Evolutionary conservation across 176 grass and related monocot genomes (phyloP).

Genomic region (Oryza australiensis): DNA sequence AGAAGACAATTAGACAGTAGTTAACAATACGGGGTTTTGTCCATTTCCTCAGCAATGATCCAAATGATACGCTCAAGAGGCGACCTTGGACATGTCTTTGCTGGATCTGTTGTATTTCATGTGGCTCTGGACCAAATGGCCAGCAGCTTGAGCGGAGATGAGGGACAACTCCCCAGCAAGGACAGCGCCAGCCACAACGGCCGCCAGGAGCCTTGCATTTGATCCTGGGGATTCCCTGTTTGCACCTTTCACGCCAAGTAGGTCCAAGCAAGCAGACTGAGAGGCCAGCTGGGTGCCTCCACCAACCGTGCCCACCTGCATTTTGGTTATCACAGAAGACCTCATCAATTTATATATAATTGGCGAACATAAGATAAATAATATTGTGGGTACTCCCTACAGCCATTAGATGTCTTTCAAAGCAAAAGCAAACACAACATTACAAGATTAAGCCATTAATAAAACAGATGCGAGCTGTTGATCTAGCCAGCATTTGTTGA

Average conservation of each 20-base stretch:
- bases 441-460: conserved; percentile 35
- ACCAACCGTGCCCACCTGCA: conserved; percentile 91
- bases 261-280: conserved; percentile 86
- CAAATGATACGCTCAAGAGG: conserved; percentile 41
- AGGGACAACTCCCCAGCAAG: conserved; percentile 92
- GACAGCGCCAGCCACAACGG: conserved; percentile 78
- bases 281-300: conserved; percentile 87
- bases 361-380: conserved; percentile 22
- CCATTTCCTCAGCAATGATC: conserved; percentile 1
- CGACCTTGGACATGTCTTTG: conserved; percentile 61
- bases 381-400: conserved; percentile 12
- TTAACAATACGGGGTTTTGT: conserved; percentile 2
- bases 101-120: conserved; percentile 98
- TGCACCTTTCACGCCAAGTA: conserved; percentile 80
- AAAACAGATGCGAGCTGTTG: background rate
- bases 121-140: conserved; percentile 87
- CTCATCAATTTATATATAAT: conserved; percentile 24
- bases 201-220: conserved; percentile 76
- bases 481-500: conserved; percentile 11
- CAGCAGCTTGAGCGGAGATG: conserved; percentile 81
- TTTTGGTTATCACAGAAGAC: conserved; percentile 34
- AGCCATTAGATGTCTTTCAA: background rate
- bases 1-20: conserved; percentile 21
- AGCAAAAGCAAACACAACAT: conserved; percentile 4
- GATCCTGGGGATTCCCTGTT: conserved; percentile 76